phyloP scores from a whole-genome alignment of 495 filamentous ascomycete genomes.

The Lasiosphaeris hirsuta region DNA sequence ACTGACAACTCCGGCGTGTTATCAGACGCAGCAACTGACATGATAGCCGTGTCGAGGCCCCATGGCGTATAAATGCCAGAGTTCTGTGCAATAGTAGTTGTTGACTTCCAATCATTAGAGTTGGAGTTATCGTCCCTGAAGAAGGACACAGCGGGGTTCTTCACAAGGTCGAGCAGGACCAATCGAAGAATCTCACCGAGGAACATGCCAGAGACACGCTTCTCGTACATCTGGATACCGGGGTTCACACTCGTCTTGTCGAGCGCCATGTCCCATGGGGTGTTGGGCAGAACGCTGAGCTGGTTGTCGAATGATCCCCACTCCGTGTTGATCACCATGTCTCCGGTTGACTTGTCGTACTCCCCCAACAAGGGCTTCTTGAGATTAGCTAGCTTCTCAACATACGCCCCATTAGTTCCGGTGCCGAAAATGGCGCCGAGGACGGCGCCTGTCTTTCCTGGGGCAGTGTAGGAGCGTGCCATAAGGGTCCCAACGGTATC shows the following conservation, averaged over 20 bases:
- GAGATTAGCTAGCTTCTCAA: constrained; percentile 68
- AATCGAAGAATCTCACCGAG: constrained; percentile 88
- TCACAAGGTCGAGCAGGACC: constrained; percentile 63
- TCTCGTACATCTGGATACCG: constrained; percentile 98
- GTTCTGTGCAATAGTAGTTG: constrained; percentile 59
- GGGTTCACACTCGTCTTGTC: constrained; percentile 84
- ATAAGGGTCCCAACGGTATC: constrained; percentile 97
- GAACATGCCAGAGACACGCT: constrained; percentile 98
- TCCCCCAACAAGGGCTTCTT: constrained; percentile 62
- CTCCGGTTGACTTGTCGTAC: constrained; percentile 77
- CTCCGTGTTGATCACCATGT: constrained; percentile 98
- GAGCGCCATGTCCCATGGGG: constrained; percentile 73
- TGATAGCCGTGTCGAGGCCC: constrained; percentile 84
- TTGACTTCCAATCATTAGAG: constrained; percentile 61
- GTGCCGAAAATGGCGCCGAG: constrained; percentile 93
- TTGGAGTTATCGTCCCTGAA: constrained; percentile 67
- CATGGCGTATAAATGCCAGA: constrained; percentile 74
- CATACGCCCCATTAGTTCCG: constrained; percentile 91
- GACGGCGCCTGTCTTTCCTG: constrained; percentile 80
- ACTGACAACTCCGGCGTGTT: constrained; percentile 56
- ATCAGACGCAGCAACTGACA: constrained; percentile 79
- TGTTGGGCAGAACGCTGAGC: constrained; percentile 80
- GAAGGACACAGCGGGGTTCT: constrained; percentile 56
- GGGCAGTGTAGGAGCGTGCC: constrained; percentile 92
- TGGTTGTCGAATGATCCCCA: constrained; percentile 98